Percentiles rank a stretch among this genome's conserved stretches.
Evolutionary conservation across 768 basidiomycete genomes (phyloP).

Genomic region (Clitopilus hobsonii): DNA sequence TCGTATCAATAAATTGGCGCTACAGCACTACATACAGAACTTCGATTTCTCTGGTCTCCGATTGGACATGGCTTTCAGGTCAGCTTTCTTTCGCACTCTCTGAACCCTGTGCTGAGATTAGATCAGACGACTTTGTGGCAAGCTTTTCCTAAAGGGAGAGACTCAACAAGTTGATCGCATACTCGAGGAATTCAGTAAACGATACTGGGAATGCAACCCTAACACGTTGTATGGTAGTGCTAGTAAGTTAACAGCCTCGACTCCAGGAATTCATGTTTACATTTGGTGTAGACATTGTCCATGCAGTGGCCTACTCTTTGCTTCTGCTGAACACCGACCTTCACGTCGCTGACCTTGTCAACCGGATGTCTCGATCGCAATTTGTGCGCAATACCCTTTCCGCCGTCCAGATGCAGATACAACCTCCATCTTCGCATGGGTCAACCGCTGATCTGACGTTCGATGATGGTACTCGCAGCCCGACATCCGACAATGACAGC

Average conservation of each 20-base stretch:
- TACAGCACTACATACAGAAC: conserved; percentile 79
- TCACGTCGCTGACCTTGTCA: conserved; percentile 86
- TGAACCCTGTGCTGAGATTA: neutral
- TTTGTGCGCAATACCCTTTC: conserved; percentile 91
- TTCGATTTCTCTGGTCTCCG: conserved; percentile 85
- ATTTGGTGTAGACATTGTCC: conserved; percentile 71
- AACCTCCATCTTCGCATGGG: conserved; percentile 42
- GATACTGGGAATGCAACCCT: conserved; percentile 92
- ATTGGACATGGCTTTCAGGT: conserved; percentile 91
- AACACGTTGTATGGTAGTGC: conserved; percentile 75
- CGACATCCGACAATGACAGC: conserved; percentile 55
- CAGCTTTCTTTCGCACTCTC: conserved; percentile 9
- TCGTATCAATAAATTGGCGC: conserved; percentile 65
- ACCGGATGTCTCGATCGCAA: conserved; percentile 87
- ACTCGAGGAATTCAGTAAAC: conserved; percentile 82
- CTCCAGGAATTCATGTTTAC: conserved; percentile 4
- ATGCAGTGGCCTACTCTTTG: conserved; percentile 90
- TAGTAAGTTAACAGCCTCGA: conserved; percentile 46
- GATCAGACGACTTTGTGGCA: conserved; percentile 78
- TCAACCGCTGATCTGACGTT: conserved; percentile 59
- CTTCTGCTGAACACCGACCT: conserved; percentile 95
- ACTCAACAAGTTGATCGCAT: conserved; percentile 98
- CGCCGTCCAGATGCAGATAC: conserved; percentile 77
- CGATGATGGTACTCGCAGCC: conserved; percentile 64
- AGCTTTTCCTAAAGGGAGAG: conserved; percentile 91